Conservation (phyloP, 345 rosid species). For the Moringa oleifera region DNA sequence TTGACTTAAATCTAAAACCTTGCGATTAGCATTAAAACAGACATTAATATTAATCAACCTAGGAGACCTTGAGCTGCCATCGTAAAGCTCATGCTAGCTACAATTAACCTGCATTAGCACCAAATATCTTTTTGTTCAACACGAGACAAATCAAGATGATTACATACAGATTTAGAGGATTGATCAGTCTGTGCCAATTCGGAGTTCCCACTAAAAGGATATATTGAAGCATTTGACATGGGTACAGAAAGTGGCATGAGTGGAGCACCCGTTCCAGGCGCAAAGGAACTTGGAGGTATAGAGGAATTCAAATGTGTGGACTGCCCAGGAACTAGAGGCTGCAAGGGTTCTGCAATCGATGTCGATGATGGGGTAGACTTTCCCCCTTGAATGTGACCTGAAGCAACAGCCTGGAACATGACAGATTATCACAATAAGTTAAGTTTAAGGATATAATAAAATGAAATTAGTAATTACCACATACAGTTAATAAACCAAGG, state of each 20-base stretch:
- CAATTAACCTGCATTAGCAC: background rate
- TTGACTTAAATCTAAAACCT: background rate
- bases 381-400: slow-evolving; percentile 18
- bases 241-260: background rate
- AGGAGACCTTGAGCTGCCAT: background rate
- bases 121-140: background rate
- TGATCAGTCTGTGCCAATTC: slow-evolving; percentile 17
- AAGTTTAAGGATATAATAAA: no score
- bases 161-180: slow-evolving; percentile 30
- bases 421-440: no score
- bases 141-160: background rate
- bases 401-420: background rate
- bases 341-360: slow-evolving; percentile 7
- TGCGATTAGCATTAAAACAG: background rate
- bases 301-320: background rate
- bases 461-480: no score
- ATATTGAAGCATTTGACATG: slow-evolving; percentile 8
- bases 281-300: slow-evolving; percentile 5
- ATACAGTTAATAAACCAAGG: no score
- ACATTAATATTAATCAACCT: background rate
- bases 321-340: slow-evolving; percentile 14
- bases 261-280: slow-evolving; percentile 9
- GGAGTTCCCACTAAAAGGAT: slow-evolving; percentile 13
- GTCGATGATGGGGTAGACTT: slow-evolving; percentile 8
- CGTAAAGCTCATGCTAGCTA: background rate